Evolutionary conservation across 768 basidiomycete species (phyloP).

Genomic region (Sporobolomyces pararoseus): DNA sequence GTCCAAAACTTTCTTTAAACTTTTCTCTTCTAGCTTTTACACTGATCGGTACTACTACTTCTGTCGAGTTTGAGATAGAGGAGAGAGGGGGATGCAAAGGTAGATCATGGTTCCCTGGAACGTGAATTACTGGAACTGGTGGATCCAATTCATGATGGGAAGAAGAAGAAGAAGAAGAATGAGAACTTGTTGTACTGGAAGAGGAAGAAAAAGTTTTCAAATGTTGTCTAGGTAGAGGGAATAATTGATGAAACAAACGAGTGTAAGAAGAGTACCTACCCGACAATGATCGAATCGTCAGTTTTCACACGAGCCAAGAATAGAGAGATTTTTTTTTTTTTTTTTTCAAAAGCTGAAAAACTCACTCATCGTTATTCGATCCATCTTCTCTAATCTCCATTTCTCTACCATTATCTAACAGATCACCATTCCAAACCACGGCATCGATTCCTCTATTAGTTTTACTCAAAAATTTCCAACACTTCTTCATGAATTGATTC

Average conservation of each 20-base stretch:
- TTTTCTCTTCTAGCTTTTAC: constrained; percentile 44
- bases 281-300: no score
- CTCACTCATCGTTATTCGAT: no score
- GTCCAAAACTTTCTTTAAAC: constrained; percentile 76
- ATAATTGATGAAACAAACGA: constrained; percentile 57
- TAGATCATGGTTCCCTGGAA: constrained; percentile 89
- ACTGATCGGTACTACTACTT: no score
- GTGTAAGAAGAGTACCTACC: constrained; percentile 71
- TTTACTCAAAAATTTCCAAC: constrained; percentile 58
- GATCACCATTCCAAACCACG: constrained; percentile 81
- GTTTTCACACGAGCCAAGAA: no score
- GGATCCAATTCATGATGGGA: constrained; percentile 14
- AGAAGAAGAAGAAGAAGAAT: no score
- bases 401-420: constrained; percentile 80
- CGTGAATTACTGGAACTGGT: constrained; percentile 53
- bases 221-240: constrained; percentile 52
- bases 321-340: no score
- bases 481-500: constrained; percentile 79
- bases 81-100: constrained; percentile 55
- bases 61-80: constrained; percentile 47
- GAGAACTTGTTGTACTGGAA: no score
- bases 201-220: constrained; percentile 10
- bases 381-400: constrained; percentile 53
- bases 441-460: constrained; percentile 62
- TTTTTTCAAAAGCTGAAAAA: no score